Evolutionary conservation across 164 flowering plant genomes (phyloP).

Genomic region (Saururus chinensis): DNA sequence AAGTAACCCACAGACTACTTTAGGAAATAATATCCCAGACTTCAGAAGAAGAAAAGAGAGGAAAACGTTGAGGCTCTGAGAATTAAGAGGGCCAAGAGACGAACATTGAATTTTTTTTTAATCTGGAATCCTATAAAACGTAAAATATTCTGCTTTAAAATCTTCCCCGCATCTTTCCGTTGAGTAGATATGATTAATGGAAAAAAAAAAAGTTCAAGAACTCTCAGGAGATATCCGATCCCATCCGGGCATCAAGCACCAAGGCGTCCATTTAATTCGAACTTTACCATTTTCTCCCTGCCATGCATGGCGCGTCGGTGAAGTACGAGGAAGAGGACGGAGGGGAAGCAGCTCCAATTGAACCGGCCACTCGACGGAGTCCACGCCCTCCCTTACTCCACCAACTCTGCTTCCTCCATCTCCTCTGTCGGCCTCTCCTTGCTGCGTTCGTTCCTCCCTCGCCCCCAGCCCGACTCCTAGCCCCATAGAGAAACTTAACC

Average conservation of each 20-base stretch:
- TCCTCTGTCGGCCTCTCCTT: neutral
- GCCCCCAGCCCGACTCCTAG: constrained; percentile 17
- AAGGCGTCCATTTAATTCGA: neutral
- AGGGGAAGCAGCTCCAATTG: constrained; percentile 51
- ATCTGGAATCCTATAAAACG: too few species aligned
- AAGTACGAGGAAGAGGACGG: constrained; percentile 24
- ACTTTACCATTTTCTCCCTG: constrained; percentile 27
- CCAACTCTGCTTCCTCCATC: constrained; percentile 1
- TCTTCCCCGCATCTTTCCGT: too few species aligned
- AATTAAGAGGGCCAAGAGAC: too few species aligned
- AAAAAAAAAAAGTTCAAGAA: neutral
- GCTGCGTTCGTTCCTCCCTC: constrained; percentile 2
- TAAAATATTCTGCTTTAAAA: too few species aligned
- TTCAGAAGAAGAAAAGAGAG: too few species aligned
- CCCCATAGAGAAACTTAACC: constrained; percentile 36
- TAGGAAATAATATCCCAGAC: too few species aligned
- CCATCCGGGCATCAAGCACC: neutral
- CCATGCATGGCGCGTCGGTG: constrained; percentile 21
- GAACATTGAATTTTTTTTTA: too few species aligned
- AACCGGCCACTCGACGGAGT: constrained; percentile 24
- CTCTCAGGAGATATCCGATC: neutral
- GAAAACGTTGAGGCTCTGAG: too few species aligned
- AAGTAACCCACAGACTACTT: too few species aligned
- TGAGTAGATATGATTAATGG: too few species aligned
- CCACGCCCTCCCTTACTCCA: constrained; percentile 7